Conservation (phyloP, 2,329 filamentous ascomycete species). For the Fusarium circinatum region DNA sequence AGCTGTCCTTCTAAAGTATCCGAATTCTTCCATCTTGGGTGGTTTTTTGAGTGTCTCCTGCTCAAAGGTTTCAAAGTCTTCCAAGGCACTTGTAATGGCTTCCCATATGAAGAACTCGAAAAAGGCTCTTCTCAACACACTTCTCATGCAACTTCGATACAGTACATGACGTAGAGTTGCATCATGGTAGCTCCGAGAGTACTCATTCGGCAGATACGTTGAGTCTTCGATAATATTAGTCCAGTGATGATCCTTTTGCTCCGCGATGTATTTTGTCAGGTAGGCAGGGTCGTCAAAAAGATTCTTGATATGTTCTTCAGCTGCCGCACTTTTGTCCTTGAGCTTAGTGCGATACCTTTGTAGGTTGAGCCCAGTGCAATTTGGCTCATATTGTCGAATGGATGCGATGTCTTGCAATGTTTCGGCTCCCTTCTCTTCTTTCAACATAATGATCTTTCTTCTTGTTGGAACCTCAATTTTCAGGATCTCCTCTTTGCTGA, state of each 20-base stretch:
- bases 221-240: conserved; percentile 21
- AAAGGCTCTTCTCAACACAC: conserved; percentile 29
- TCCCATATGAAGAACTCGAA: conserved; percentile 38
- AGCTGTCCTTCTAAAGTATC: background rate
- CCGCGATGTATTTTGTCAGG: conserved; percentile 21
- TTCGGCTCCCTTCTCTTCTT: background rate
- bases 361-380: background rate
- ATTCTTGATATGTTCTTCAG: conserved; percentile 25
- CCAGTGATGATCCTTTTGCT: conserved; percentile 41
- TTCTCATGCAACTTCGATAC: conserved; percentile 31
- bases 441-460: background rate
- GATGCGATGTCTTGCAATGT: conserved; percentile 24
- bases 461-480: background rate
- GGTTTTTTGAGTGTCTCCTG: background rate
- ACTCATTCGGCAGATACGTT: background rate
- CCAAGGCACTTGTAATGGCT: background rate
- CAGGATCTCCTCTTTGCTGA: background rate
- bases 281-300: conserved; percentile 37
- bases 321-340: conserved; percentile 1
- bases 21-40: background rate
- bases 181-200: conserved; percentile 16
- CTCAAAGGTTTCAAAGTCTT: background rate
- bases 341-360: conserved; percentile 5
- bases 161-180: background rate
- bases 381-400: conserved; percentile 27